Evolutionary conservation across 441 rosid species (phyloP).

Genomic region (Erodium chrysanthum): DNA sequence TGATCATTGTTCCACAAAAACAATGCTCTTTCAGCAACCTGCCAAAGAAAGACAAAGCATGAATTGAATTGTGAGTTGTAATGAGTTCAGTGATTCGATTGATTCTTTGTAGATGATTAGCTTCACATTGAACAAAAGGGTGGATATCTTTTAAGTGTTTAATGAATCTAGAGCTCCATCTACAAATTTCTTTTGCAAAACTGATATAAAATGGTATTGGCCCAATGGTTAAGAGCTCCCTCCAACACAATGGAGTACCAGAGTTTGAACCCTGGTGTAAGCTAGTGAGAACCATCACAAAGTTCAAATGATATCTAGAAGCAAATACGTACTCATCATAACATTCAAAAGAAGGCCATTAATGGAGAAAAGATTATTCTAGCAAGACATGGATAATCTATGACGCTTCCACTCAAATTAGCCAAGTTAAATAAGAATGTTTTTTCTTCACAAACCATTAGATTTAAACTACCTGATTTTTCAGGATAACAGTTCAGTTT

Average conservation of each 20-base stretch:
- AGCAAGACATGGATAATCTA: not conserved
- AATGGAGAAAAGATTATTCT: not conserved
- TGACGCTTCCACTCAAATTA: not conserved
- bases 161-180: too few relatives aligned
- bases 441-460: not conserved
- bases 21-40: conserved; percentile 92
- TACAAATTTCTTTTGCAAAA: too few relatives aligned
- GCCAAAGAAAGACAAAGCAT: conserved; percentile 18
- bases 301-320: not conserved
- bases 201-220: too few relatives aligned
- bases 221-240: too few relatives aligned
- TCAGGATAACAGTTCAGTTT: not conserved
- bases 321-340: not conserved
- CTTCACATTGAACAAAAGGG: too few relatives aligned
- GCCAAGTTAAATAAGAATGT: not conserved
- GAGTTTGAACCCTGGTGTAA: too few relatives aligned
- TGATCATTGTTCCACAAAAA: conserved; percentile 91
- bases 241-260: too few relatives aligned
- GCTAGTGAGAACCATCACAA: not conserved
- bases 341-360: not conserved
- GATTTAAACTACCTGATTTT: not conserved
- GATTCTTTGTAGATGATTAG: too few relatives aligned
- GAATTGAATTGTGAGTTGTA: too few relatives aligned
- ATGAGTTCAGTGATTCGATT: too few relatives aligned
- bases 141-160: too few relatives aligned